Percentiles rank a stretch among this genome's conserved stretches.
Evolutionary conservation across 306 rosid genomes (phyloP).

Genomic region (Prosopis cineraria): DNA sequence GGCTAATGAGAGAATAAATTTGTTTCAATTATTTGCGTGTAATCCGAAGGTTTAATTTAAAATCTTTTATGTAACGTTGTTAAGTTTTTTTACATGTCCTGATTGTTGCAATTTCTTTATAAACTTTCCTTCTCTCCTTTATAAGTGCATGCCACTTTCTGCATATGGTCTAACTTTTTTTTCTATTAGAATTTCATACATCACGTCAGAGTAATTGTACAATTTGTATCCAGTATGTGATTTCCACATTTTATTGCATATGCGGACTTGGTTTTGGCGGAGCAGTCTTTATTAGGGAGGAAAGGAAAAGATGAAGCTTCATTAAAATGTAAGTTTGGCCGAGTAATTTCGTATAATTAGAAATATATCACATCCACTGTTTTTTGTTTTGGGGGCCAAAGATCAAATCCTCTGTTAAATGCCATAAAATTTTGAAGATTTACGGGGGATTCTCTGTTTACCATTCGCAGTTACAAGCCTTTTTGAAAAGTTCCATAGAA

Average conservation of each 20-base stretch:
- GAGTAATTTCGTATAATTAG: too few species aligned
- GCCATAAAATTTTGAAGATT: background rate
- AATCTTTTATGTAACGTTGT: background rate
- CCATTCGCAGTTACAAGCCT: background rate
- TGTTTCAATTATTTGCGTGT: background rate
- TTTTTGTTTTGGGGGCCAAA: too few species aligned
- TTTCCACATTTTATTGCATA: background rate
- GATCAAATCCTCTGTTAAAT: background rate
- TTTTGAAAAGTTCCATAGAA: background rate
- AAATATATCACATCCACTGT: too few species aligned
- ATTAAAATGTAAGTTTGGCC: conserved; percentile 13
- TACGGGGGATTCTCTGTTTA: background rate
- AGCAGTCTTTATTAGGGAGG: conserved; percentile 9
- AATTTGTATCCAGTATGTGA: conserved; percentile 2
- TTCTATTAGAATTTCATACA: background rate
- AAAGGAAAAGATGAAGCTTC: background rate
- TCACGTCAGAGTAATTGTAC: conserved; percentile 8
- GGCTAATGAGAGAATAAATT: background rate
- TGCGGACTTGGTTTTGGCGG: conserved; percentile 4
- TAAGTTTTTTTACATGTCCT: background rate
- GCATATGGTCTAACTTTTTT: background rate
- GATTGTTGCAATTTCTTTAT: background rate
- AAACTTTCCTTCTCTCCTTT: background rate
- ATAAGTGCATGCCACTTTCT: background rate
- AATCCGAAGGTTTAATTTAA: background rate